Conservation (phyloP, 176 grass and related monocot species). For the Musa schizocarpa region DNA sequence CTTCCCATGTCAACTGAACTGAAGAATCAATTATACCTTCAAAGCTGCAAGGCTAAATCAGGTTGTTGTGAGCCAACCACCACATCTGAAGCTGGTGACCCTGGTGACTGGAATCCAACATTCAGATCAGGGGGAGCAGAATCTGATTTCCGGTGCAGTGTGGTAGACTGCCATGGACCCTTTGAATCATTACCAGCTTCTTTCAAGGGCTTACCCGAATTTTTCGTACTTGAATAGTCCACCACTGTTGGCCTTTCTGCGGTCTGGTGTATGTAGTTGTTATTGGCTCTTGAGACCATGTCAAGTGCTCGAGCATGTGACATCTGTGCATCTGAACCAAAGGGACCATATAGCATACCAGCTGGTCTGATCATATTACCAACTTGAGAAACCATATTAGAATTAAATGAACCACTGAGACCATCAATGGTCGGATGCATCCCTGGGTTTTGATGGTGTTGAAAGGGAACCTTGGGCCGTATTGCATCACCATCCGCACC, state of each 20-base stretch:
- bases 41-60: constrained; percentile 47
- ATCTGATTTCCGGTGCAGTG: background rate
- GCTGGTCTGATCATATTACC: constrained; percentile 11
- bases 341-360: background rate
- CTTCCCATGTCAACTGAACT: background rate
- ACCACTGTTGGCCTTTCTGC: background rate
- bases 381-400: constrained; percentile 9
- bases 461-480: background rate
- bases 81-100: constrained; percentile 18
- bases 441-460: constrained; percentile 12
- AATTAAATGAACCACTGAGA: background rate
- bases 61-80: constrained; percentile 21
- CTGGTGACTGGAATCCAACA: constrained; percentile 24
- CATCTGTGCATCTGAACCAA: constrained; percentile 16
- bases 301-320: constrained; percentile 27
- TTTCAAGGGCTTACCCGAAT: background rate
- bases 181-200: background rate
- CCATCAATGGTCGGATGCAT: constrained; percentile 6
- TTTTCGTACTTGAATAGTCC: background rate
- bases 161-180: background rate
- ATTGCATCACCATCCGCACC: background rate
- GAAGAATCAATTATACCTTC: constrained; percentile 25
- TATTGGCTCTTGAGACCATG: constrained; percentile 12
- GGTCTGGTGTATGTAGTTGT: constrained; percentile 8
- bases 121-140: constrained; percentile 27